Conservation (phyloP, 257 asterid species). For the Lycium ferocissimum region DNA sequence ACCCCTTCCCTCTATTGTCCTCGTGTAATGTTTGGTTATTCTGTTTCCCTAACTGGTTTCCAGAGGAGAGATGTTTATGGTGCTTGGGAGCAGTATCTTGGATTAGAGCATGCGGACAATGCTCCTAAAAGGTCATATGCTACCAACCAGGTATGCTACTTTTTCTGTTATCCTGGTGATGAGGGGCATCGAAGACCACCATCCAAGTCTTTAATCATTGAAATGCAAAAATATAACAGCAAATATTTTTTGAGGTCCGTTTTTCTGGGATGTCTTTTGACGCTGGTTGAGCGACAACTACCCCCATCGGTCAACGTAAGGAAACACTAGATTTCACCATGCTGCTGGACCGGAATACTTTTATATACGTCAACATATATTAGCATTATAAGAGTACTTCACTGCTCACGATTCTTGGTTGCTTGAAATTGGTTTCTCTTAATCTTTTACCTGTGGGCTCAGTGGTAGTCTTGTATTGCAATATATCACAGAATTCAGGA, state of each 20-base stretch:
- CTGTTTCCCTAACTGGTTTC: slow-evolving; percentile 22
- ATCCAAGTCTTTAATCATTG: slow-evolving; percentile 16
- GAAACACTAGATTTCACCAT: slow-evolving; percentile 4
- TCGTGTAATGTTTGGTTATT: slow-evolving; percentile 27
- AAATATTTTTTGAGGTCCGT: background rate
- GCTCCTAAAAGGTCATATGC: slow-evolving; percentile 71
- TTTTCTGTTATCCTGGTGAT: background rate
- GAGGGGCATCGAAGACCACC: background rate
- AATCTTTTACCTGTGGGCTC: slow-evolving; percentile 23
- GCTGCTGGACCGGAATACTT: background rate
- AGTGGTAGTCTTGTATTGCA: background rate
- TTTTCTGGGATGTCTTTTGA: background rate
- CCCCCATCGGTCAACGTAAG: background rate
- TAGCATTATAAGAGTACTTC: background rate
- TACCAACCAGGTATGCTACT: slow-evolving; percentile 58
- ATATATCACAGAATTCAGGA: background rate
- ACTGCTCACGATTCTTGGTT: background rate
- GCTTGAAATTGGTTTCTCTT: slow-evolving; percentile 11
- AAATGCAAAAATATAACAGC: slow-evolving; percentile 11
- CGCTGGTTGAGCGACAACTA: background rate
- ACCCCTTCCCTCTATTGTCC: slow-evolving; percentile 12
- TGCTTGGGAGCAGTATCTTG: slow-evolving; percentile 88
- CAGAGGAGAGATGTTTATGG: slow-evolving; percentile 79
- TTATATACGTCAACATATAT: background rate
- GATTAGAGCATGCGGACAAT: slow-evolving; percentile 78